Evolutionary conservation across 2,329 filamentous ascomycete species (phyloP), one percentile per base, ranked within the genome.

Genomic region (Fusarium nematophilum): DNA sequence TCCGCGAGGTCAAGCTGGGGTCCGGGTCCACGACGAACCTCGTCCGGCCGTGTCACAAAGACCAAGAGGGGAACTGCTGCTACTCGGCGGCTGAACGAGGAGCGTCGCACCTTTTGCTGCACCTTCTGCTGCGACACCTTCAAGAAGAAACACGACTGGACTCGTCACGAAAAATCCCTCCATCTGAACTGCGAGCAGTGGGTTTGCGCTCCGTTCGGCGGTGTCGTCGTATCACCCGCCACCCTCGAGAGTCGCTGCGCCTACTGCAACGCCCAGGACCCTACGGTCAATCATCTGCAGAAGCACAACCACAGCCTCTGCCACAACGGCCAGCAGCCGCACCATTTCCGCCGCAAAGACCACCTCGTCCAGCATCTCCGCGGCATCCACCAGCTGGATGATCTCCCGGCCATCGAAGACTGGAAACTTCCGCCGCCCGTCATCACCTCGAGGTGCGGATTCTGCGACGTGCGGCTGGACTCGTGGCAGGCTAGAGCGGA

Each of bases 401-500:
- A 1, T 51, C 70, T 26, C 70, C 73, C 54, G 78, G 80, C 79
- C 74, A 83, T 39, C 67, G 70, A 65, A 10, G 46, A 51, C 18
- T 71, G 68, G 68, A 65, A 63, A 52, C 29, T 55, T 26, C 51
- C 65, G 15, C 37, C 48, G 3, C 40, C 47, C 5, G 26, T 53
- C 5, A 46, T 70, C 10, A 36, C 42, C 2, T 70, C 65, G 5
- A 58, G 67, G 13, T 71, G 67, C 31, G 68, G 68, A 2, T 71
- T 71, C 39, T 71, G 67, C 29, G 57, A 61, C 5, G 18, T 46
- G 18, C 31, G n/a, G 4, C 53, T 70, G 6, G 11, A 34, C 9
- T 52, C 59, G 4, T 71, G 68, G 67, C 44, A 37, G 7, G 39
- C 52, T 10, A 57, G 68, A 9, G 42, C 52, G 27, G 66, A 68